A percentile compares a stretch with the other conserved stretches of the same genome.
Evolutionary conservation across 2,329 filamentous ascomycete species (phyloP).

Genomic region (Laburnicola sp.): DNA sequence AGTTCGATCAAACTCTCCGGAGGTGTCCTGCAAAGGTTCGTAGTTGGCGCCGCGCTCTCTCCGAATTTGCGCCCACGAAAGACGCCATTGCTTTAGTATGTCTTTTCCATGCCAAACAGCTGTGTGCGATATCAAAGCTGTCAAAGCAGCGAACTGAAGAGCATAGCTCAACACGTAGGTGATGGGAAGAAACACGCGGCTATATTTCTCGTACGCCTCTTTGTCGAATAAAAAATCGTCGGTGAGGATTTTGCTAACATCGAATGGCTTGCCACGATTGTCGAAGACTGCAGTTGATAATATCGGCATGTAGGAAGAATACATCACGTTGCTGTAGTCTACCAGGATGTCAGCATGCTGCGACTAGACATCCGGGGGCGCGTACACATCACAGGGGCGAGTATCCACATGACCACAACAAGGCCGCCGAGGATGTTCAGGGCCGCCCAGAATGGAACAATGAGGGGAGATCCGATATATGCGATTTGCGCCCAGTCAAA

Average conservation of each 20-base stretch:
- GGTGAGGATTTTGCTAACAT: slow-evolving; percentile 79
- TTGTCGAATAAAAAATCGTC: slow-evolving; percentile 76
- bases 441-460: slow-evolving; percentile 84
- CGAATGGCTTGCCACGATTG: slow-evolving; percentile 77
- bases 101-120: slow-evolving; percentile 82
- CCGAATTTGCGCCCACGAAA: slow-evolving; percentile 66
- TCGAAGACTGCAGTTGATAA: slow-evolving; percentile 84
- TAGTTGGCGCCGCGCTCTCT: slow-evolving; percentile 36
- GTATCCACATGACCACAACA: slow-evolving; percentile 81
- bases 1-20: slow-evolving; percentile 40
- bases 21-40: slow-evolving; percentile 34
- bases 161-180: slow-evolving; percentile 87
- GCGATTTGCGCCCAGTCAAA: slow-evolving; percentile 93
- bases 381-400: slow-evolving; percentile 72
- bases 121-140: slow-evolving; percentile 79
- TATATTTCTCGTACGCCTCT: slow-evolving; percentile 77
- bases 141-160: slow-evolving; percentile 80
- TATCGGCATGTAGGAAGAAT: slow-evolving; percentile 83
- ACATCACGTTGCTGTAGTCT: slow-evolving; percentile 77
- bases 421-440: slow-evolving; percentile 82
- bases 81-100: slow-evolving; percentile 75
- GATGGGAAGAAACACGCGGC: slow-evolving; percentile 80
- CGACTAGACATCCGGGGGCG: background rate
- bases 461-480: slow-evolving; percentile 79
- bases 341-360: background rate